A percentile compares a stretch with the other conserved stretches of the same genome.
Conservation (phyloP, 495 filamentous ascomycete genomes). For the Penicillium coffeae region DNA sequence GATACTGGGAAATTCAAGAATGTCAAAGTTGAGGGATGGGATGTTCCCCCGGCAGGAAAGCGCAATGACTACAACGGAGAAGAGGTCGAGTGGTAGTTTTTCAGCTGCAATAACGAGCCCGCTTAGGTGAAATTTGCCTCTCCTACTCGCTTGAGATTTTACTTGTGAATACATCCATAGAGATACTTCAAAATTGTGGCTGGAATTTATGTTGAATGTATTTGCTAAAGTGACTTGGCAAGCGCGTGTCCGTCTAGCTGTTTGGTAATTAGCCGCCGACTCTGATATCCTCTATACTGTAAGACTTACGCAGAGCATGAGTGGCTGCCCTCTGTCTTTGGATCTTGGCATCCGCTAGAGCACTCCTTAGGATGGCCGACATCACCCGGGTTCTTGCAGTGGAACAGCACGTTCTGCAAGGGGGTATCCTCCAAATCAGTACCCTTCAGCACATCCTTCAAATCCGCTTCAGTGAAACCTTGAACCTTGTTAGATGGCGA, state of each 20-base stretch:
- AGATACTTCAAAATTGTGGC: neutral
- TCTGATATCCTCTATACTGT: too few relatives aligned
- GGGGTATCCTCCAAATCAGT: slow-evolving; percentile 30
- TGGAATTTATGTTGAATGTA: too few relatives aligned
- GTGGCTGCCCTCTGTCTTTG: slow-evolving; percentile 32
- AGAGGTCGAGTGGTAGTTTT: slow-evolving; percentile 29
- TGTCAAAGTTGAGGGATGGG: slow-evolving; percentile 43
- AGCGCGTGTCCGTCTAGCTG: too few relatives aligned
- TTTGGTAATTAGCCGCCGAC: too few relatives aligned
- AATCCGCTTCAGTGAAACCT: slow-evolving; percentile 36
- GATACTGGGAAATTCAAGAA: slow-evolving; percentile 46
- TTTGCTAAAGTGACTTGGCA: too few relatives aligned
- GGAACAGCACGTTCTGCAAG: slow-evolving; percentile 31
- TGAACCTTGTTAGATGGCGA: neutral
- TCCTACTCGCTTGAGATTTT: too few relatives aligned
- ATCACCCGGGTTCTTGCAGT: slow-evolving; percentile 38
- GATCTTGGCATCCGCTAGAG: slow-evolving; percentile 28
- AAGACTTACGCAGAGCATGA: slow-evolving; percentile 23
- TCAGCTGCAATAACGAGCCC: neutral
- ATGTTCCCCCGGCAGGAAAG: slow-evolving; percentile 29
- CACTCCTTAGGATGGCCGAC: slow-evolving; percentile 38
- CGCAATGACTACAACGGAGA: slow-evolving; percentile 31
- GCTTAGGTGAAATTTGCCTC: neutral
- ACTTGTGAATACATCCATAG: neutral
- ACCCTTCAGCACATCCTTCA: slow-evolving; percentile 28